Conservation (phyloP, 495 filamentous ascomycete species). For the Wilcoxina mikolae region DNA sequence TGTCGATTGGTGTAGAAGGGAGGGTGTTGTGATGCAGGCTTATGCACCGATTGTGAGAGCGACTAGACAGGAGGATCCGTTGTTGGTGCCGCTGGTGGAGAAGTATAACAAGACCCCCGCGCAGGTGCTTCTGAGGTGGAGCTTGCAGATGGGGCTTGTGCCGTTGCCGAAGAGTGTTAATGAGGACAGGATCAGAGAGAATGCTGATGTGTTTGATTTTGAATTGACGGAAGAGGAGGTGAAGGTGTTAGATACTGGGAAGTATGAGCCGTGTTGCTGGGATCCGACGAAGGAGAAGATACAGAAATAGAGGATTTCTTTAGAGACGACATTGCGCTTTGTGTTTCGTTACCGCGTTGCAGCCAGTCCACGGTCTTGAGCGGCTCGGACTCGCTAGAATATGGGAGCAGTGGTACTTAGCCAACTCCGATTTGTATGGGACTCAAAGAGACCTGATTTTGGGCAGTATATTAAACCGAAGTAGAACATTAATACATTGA, state of each 20-base stretch:
- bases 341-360: too few species aligned
- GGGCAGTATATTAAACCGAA: too few species aligned
- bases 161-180: conserved; percentile 67
- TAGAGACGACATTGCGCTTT: too few species aligned
- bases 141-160: conserved; percentile 48
- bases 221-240: conserved; percentile 52
- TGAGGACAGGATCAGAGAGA: conserved; percentile 52
- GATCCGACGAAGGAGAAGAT: conserved; percentile 43
- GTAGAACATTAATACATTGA: too few species aligned
- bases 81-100: conserved; percentile 44
- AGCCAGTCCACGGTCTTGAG: too few species aligned
- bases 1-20: conserved; percentile 55
- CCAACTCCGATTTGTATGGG: too few species aligned
- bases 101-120: conserved; percentile 50
- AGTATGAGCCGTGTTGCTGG: conserved; percentile 57
- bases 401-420: too few species aligned
- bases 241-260: conserved; percentile 36
- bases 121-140: conserved; percentile 56
- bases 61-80: conserved; percentile 36
- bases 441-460: too few species aligned
- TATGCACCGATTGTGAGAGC: conserved; percentile 52
- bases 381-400: too few species aligned
- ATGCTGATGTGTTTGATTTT: conserved; percentile 69
- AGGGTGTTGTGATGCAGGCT: conserved; percentile 48
- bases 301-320: too few species aligned